Evolutionary conservation across 495 filamentous ascomycete genomes (phyloP), one percentile per base, ranked within the genome.

Genomic region (Penicillium samsonianum): DNA sequence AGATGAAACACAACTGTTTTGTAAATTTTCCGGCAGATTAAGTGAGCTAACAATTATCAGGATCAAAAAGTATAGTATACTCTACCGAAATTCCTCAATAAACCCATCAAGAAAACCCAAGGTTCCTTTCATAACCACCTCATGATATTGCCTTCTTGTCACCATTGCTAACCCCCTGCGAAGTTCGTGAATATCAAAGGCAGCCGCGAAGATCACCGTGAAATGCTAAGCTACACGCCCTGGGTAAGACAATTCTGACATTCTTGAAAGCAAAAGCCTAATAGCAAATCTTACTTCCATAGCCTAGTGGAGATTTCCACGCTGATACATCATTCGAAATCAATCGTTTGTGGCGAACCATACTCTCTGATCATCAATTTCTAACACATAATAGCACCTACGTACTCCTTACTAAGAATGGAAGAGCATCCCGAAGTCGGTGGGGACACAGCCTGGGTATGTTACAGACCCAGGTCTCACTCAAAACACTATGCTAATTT

Each of bases 401-500:
- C 68, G 2, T 82, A 83, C 53, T 80, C 78, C 1, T 59, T 83
- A 28, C 67, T 83, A 22, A 67, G 80, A 44, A 83, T 81, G 79
- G 80, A 82, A 66, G 78, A 81, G 58, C 77, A 81, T 55, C 79
- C 81, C 5, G 62, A 63, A 19, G 78, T 81, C n/a, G 80, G 80
- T 20, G 81, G 79, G 11, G 80, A 82, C 43, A 82, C 80, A 7
- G 78, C 79, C 8, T 82, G 79, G 78, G 65, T 70, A 46, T 42
- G 48, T 44, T 17, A 38, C 8, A 22, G 0, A n/a, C 5, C 2
- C 17, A 50, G 1, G 9, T 6, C 10, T 6, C 4, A 35, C 5
- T 35, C 20, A 4, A 25, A 16, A 2, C 1, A 5, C 10, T 3
- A 23, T 5, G 8, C 33, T 40, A 7, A 50, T 5, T 17, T 20